Evolutionary conservation across 768 basidiomycete species (phyloP).

Genomic region (Paxillus ammoniavirescens): DNA sequence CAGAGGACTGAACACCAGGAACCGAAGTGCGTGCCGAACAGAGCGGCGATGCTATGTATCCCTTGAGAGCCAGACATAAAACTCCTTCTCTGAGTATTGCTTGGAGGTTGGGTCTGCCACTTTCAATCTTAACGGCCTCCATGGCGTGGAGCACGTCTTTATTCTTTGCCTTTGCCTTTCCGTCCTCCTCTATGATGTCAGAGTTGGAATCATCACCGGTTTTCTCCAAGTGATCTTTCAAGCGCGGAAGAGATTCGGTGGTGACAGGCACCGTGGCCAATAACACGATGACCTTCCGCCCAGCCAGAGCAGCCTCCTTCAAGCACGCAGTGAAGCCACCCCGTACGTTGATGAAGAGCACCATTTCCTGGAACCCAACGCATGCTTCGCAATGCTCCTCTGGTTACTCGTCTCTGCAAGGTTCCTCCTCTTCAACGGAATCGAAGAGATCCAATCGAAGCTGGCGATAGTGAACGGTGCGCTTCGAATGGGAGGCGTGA

Average conservation of each 20-base stretch:
- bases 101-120: conserved; percentile 40
- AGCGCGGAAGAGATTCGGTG: neutral
- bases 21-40: conserved; percentile 37
- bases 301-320: conserved; percentile 26
- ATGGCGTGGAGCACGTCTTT: conserved; percentile 17
- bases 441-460: conserved; percentile 18
- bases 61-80: conserved; percentile 44
- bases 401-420: neutral
- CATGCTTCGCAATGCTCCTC: neutral
- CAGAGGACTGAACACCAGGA: conserved; percentile 26
- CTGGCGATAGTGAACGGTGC: conserved; percentile 59
- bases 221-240: conserved; percentile 10
- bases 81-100: conserved; percentile 36
- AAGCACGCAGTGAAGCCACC: conserved; percentile 54
- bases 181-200: conserved; percentile 8
- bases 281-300: conserved; percentile 35
- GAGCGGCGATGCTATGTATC: conserved; percentile 32
- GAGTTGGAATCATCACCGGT: conserved; percentile 22
- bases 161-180: conserved; percentile 5
- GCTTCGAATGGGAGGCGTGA: conserved; percentile 43
- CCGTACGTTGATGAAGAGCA: too few species aligned
- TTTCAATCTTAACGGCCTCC: conserved; percentile 23
- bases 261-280: conserved; percentile 19
- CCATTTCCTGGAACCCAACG: conserved; percentile 10
- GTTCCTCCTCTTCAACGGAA: neutral